Base-by-base conservation (phyloP, 352 stramenopile genomes). In the Salisapilia sapeloensis region DNA sequence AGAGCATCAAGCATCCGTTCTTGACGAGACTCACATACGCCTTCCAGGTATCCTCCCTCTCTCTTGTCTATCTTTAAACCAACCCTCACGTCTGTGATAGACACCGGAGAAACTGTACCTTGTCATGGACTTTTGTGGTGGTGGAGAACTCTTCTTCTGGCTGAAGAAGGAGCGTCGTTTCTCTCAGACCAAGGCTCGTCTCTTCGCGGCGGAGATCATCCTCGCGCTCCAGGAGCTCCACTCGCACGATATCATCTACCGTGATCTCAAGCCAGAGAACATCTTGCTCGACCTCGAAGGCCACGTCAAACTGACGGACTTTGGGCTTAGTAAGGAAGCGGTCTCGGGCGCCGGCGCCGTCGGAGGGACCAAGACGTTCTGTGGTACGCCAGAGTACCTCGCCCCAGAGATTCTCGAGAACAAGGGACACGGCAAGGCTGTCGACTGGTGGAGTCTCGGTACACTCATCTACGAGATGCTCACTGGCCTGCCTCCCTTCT, bases 251-350 rank as follows among this genome's bases (percentile, higher is more conserved):
- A 96, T 97, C 48, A 92, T 97, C 23, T 97, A 97, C 64, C 71
- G 85, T 57, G 92, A 97, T 51, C 63, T 97, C 24, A 97, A 97
- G 63, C 91, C 91, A 2, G 89, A 97, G 50, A 97, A 97, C 59
- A 87, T 97, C 26, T 58, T 94, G 35, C 57, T 97, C 21, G 91
- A 97, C 45, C 57, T 86, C 17, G 81, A 95, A 36, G 90, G 86
- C 28, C 90, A 97, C 63, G 80, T 97, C 35, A 78, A 83, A 28
- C 56, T 97, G 18, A 96, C 91, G 14, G 85, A 96, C 53, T 96
- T 97, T 46, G 91, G 85, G 39, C 74, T 96, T n/a, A 91, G 69
- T 32, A 97, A 96, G 56, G 77, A 94, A 35, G 81, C 77, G 6
- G 78, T 96, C 10, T 83, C 69, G 5, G 75, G 82, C 28, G 72